Percentiles rank a stretch among this genome's conserved stretches.
These are phyloP conservation scores for Mycena leptocephala DNA, from an alignment of 768 basidiomycete species.

Conservation along the genomic window DNA sequence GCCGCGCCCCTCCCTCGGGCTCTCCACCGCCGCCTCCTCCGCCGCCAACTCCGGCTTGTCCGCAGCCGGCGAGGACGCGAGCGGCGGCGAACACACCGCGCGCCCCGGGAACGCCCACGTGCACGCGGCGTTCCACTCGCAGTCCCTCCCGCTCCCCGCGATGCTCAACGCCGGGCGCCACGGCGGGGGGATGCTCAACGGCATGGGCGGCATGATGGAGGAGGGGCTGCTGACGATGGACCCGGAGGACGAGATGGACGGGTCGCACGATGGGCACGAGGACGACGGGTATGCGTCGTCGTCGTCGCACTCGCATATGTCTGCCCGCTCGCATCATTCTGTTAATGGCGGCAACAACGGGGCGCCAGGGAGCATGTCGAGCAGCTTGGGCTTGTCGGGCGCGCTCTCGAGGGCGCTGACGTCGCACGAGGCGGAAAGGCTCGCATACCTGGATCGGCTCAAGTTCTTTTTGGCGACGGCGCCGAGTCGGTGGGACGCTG, in stretches of 20 bases:
- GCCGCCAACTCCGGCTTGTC: slow-evolving; percentile 51
- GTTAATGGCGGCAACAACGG: background rate
- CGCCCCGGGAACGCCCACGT: slow-evolving; percentile 64
- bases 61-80: background rate
- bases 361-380: background rate
- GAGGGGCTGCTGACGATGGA: slow-evolving; percentile 31
- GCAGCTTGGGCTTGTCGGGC: slow-evolving; percentile 41
- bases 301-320: background rate
- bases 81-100: slow-evolving; percentile 65
- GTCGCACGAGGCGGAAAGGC: slow-evolving; percentile 75
- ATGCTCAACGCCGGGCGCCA: background rate
- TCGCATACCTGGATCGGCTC: slow-evolving; percentile 86
- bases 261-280: too few species aligned
- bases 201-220: slow-evolving; percentile 5
- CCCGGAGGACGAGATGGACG: slow-evolving; percentile 24
- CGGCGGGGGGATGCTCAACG: background rate
- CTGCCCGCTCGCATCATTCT: too few species aligned
- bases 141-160: slow-evolving; percentile 33
- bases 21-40: slow-evolving; percentile 56
- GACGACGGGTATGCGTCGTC: background rate
- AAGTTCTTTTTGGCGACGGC: slow-evolving; percentile 93
- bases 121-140: slow-evolving; percentile 61
- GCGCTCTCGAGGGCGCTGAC: slow-evolving; percentile 58
- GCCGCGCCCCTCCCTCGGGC: slow-evolving; percentile 47
- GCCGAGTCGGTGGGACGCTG: slow-evolving; percentile 78